Conservation (phyloP, 2,329 filamentous ascomycete genomes). For the Sordariomycetes sp. region DNA sequence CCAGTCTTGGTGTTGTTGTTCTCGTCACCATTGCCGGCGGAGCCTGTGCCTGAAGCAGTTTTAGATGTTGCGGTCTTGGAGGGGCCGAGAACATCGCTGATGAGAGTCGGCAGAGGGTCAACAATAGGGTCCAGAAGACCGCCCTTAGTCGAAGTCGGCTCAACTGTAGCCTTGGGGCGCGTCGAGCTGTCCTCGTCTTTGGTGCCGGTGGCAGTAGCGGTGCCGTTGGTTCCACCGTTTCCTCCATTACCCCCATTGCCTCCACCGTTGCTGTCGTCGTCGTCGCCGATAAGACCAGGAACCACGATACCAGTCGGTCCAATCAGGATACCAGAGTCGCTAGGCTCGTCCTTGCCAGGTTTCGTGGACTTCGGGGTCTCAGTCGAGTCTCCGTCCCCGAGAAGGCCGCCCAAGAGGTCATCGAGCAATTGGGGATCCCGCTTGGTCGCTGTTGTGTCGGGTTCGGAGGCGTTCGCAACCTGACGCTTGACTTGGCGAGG, state of each 20-base stretch:
- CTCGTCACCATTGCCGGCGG: not conserved
- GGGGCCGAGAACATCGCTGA: conserved; percentile 1
- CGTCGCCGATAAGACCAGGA: conserved; percentile 5
- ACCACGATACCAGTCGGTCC: conserved; percentile 16
- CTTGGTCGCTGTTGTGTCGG: conserved; percentile 10
- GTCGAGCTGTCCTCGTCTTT: conserved; percentile 3
- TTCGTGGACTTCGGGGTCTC: conserved; percentile 5
- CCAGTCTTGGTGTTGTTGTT: not conserved
- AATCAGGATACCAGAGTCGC: conserved; percentile 15
- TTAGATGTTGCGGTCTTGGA: not conserved
- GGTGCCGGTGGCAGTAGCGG: not conserved
- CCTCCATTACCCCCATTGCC: no score
- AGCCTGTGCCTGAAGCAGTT: not conserved
- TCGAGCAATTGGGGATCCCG: conserved; percentile 10
- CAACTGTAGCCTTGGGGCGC: not conserved
- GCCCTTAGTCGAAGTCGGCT: not conserved
- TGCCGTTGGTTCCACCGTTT: conserved; percentile 1
- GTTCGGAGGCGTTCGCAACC: conserved; percentile 25
- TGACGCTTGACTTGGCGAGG: conserved; percentile 47
- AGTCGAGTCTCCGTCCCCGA: conserved; percentile 4
- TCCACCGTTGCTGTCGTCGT: conserved; percentile 1
- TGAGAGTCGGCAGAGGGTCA: conserved; percentile 3
- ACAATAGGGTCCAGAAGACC: conserved; percentile 2
- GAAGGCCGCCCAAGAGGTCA: conserved; percentile 14
- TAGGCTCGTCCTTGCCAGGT: conserved; percentile 3